phyloP scores from a whole-genome alignment of 2,329 filamentous ascomycete genomes.

The Cercospora sp. region DNA sequence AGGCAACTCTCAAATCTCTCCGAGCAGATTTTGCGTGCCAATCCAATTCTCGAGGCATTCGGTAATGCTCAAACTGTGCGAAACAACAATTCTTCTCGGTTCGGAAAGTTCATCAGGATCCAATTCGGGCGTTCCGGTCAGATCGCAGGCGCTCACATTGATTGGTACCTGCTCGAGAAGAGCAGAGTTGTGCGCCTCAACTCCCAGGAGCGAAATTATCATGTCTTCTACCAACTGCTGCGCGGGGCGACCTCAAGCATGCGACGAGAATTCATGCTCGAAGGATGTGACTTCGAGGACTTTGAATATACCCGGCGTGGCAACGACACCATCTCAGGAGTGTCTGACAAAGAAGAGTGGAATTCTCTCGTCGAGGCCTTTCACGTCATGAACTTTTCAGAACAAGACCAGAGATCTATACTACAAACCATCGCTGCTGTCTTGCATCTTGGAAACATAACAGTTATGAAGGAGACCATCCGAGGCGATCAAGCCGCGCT shows the following conservation, averaged over 20 bases:
- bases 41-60: slow-evolving; percentile 96
- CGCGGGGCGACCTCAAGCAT: slow-evolving; percentile 74
- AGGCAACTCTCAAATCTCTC: slow-evolving; percentile 81
- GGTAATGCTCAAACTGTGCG: slow-evolving; percentile 97
- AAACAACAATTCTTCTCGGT: slow-evolving; percentile 97
- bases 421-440: slow-evolving; percentile 87
- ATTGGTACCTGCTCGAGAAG: slow-evolving; percentile 98
- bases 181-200: slow-evolving; percentile 94
- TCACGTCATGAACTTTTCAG: slow-evolving; percentile 86
- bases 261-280: slow-evolving; percentile 74
- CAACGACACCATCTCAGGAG: slow-evolving; percentile 85
- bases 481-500: slow-evolving; percentile 88
- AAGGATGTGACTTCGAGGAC: slow-evolving; percentile 73
- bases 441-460: slow-evolving; percentile 88
- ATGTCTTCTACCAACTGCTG: slow-evolving; percentile 94
- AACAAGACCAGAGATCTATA: slow-evolving; percentile 79
- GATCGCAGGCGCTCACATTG: slow-evolving; percentile 93
- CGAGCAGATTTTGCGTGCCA: slow-evolving; percentile 92
- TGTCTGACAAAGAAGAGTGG: slow-evolving; percentile 92
- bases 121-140: slow-evolving; percentile 86
- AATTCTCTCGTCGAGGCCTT: slow-evolving; percentile 87
- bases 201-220: slow-evolving; percentile 87
- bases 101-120: slow-evolving; percentile 98
- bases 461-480: slow-evolving; percentile 84
- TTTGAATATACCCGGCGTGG: slow-evolving; percentile 91